A percentile compares a stretch with the other conserved stretches of the same genome.
Conservation (phyloP, 129 eudicot genomes). For the Pittosporum tobira region DNA sequence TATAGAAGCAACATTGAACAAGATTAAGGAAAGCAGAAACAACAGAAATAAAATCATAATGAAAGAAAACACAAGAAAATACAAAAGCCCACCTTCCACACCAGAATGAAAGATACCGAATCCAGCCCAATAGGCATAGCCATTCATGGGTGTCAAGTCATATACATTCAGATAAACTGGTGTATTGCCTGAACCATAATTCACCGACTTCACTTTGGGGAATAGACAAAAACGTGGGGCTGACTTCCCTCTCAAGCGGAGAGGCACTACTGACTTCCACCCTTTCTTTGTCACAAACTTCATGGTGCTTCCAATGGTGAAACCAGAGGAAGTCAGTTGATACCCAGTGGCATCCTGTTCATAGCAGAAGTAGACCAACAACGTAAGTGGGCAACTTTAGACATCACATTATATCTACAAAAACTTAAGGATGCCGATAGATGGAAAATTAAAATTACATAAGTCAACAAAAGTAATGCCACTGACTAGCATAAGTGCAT, state of each 20-base stretch:
- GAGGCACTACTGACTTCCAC: constrained; percentile 41
- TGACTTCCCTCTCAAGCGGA: constrained; percentile 43
- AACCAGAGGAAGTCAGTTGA: constrained; percentile 17
- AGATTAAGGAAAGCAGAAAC: neutral
- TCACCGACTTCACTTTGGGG: constrained; percentile 41
- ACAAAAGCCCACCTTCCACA: constrained; percentile 51
- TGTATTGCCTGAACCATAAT: constrained; percentile 39
- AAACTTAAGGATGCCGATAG: too few relatives aligned
- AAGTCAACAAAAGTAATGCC: too few relatives aligned
- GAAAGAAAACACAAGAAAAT: neutral
- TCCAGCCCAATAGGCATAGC: constrained; percentile 73
- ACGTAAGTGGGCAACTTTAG: too few relatives aligned
- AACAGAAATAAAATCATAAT: neutral
- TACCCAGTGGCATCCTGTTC: constrained; percentile 27
- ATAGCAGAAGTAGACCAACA: constrained; percentile 8
- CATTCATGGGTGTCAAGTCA: constrained; percentile 65
- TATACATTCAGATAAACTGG: constrained; percentile 67
- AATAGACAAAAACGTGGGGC: constrained; percentile 52
- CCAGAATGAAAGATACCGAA: constrained; percentile 70
- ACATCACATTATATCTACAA: too few relatives aligned
- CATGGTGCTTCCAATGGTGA: constrained; percentile 32
- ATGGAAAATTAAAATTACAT: too few relatives aligned
- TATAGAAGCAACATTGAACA: too few relatives aligned
- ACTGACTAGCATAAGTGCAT: too few relatives aligned
- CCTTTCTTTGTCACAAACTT: constrained; percentile 46